These are phyloP conservation scores for Fusarium palustre DNA, from an alignment of 2,329 filamentous ascomycete species.

Conservation along the genomic window DNA sequence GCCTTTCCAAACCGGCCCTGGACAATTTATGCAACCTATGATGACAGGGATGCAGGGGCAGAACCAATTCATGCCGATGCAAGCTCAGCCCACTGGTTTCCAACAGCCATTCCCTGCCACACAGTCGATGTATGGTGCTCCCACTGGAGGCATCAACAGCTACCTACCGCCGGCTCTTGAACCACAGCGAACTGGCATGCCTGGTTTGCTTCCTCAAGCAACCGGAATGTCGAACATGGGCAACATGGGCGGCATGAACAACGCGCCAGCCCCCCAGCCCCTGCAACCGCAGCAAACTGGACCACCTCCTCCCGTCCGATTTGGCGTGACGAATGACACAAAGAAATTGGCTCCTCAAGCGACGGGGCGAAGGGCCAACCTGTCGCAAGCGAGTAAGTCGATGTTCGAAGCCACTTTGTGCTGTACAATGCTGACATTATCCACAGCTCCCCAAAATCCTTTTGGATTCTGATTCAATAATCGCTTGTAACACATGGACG, in stretches of 20 bases:
- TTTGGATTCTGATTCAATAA: conserved; percentile 60
- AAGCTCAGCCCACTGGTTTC: conserved; percentile 75
- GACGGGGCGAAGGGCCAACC: conserved; percentile 89
- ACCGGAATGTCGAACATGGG: conserved; percentile 50
- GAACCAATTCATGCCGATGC: conserved; percentile 61
- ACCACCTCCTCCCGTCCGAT: conserved; percentile 87
- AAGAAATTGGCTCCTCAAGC: conserved; percentile 87
- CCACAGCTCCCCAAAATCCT: conserved; percentile 63
- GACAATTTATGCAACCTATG: conserved; percentile 61
- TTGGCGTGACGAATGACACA: conserved; percentile 78
- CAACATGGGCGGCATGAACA: conserved; percentile 62
- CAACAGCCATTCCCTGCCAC: conserved; percentile 58
- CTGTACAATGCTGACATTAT: conserved; percentile 30
- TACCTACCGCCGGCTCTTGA: conserved; percentile 70
- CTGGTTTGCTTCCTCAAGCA: conserved; percentile 60
- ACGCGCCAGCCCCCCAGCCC: conserved; percentile 58
- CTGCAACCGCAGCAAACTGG: conserved; percentile 63
- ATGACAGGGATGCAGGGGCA: conserved; percentile 59
- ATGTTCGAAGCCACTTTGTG: neutral
- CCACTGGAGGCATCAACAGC: conserved; percentile 63
- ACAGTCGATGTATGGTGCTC: conserved; percentile 61
- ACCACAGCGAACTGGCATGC: conserved; percentile 68
- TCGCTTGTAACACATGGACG: conserved; percentile 6
- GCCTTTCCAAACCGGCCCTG: conserved; percentile 52
- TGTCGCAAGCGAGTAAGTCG: conserved; percentile 94